Evolutionary conservation across 202 grass and related monocot genomes (phyloP), one percentile per base, ranked within the genome.

Genomic region (Tripidium arundinaceum): DNA sequence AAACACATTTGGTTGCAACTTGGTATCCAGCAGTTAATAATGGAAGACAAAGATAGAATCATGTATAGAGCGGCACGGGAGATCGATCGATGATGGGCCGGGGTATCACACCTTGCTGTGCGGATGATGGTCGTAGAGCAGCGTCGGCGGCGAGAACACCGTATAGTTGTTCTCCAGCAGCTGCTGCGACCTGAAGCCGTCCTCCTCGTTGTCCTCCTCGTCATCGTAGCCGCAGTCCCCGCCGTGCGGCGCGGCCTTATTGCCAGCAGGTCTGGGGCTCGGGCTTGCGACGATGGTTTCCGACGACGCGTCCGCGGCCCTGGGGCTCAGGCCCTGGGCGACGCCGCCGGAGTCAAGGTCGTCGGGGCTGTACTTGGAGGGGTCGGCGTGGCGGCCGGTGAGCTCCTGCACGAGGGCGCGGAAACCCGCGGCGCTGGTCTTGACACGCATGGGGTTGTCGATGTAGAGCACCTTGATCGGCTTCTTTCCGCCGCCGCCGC

Each of bases 381-480:
- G 82, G 72, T 85, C 84, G 24, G 94, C 91, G 82, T 93, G 54
- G 33, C 84, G 81, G 81, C 94, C 94, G 4, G 94, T 97, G 86
- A 97, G 94, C 87, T 91, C 86, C 77, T 97, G 94, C 57, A 97
- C 94, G 46, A 97, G 86, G n/a, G 88, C 36, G 71, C 94, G 91
- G 82, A 97, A 97, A 39, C 88, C 82, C 18, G 74, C 88, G 33
- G 89, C 81, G 82, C 43, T 93, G 70, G 91, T 78, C 72, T 87
- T 91, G 43, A 97, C 87, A 72, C 88, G 79, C 70, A 93, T 83
- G 62, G 94, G 94, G 79, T 97, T 97, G 82, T 89, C 93, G 91
- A 97, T 97, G 84, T 97, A 88, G n/a, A 97, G 88, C 57, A 97
- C 88, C 86, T 91, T 93, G 84, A 93, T 81, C 59, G 88, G 91